Base-by-base conservation (phyloP, 176 grass and related monocot species). In the Poa pratensis region DNA sequence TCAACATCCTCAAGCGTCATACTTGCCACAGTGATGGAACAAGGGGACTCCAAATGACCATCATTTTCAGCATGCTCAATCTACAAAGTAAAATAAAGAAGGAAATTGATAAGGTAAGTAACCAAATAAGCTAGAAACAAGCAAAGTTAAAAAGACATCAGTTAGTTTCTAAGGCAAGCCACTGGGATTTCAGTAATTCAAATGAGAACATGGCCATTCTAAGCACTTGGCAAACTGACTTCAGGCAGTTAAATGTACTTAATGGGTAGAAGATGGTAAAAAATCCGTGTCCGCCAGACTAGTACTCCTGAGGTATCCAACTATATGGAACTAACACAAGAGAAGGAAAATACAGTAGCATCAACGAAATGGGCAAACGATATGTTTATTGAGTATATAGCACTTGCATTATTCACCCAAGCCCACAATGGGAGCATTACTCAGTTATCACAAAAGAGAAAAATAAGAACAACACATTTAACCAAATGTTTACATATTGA, bases 41-140 rank as follows among this genome's bases (percentile, higher is more conserved):
- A 90, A 79, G 87, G 95, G 83, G 89, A 97, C 49, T 90, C 89
- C 80, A 91, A 61, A 45, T 85, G 82, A 50, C 52, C 85, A 23
- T 90, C 79, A 84, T 86, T 86, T 71, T 82, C 87, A 28, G 12
- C 82, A 54, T 78, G 81, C 76, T 49, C 84, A 61, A 95, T 87
- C 92, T 97, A 86, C 8, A 82, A 19, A 68, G 32, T 9, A 75
- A 48, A 32, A 81, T 85, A 76, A 80, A 69, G 6, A 37, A 6
- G 57, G 6, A 70, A 61, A 16, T 9, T 49, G 46, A 49, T 49
- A 49, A 49, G 46, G 3, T 15, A 49, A 15, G 46, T 15, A 3
- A 80, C n/a, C 26, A 69, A 73, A 55, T 43, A 72, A 69, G 27
- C 4, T 3, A 28, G 50, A 74, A 79, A 61, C 54, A 85, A 69